Evolutionary conservation across 441 rosid genomes (phyloP), one percentile per base, ranked within the genome.

Genomic region (Adansonia grandidieri): DNA sequence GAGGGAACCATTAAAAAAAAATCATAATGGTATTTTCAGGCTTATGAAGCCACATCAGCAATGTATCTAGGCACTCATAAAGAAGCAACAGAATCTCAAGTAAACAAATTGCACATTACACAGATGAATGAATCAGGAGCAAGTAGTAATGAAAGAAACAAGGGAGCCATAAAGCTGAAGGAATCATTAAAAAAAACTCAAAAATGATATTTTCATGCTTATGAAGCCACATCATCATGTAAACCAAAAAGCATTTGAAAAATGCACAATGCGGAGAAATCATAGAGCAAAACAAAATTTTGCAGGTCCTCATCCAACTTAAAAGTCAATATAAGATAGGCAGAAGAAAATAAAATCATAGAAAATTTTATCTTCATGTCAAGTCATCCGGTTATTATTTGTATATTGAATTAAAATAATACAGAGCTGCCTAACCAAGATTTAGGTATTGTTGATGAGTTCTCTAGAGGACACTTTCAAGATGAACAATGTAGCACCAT

Each of bases 61-160:
- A 64, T 63, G 48, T 64, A 74, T 15, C 47, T 73, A 74, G 32
- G 28, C 75, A 37, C 37, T 42, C 22, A 47, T 6, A 8, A 10
- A 51, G 47, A 28, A 73, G 57, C 22, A 44, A 61, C 70, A 64
- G n/a, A 37, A 44, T 67, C 17, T 57, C 28, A 56, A 76, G 28
- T 32, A 54, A 71, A 37, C 32, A 13, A 32, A 61, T 14, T 51
- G 57, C 57, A 51, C 14, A 51, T 51, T 51, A 50, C 3, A 20
- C 14, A 17, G n/a, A 15, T 45, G 56, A 19, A 13, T 19, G 37
- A 44, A 22, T 19, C 4, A 44, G 53, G 15, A 32, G 14, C 62
- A 63, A 63, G 68, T 63, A 6, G 17, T 5, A 48, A 11, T 50
- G 40, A 28, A 50, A 45, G 19, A 10, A 22, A 60, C 13, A 24